Base-by-base conservation (phyloP, 208 protist species). In the Trypanosoma scelopori region DNA sequence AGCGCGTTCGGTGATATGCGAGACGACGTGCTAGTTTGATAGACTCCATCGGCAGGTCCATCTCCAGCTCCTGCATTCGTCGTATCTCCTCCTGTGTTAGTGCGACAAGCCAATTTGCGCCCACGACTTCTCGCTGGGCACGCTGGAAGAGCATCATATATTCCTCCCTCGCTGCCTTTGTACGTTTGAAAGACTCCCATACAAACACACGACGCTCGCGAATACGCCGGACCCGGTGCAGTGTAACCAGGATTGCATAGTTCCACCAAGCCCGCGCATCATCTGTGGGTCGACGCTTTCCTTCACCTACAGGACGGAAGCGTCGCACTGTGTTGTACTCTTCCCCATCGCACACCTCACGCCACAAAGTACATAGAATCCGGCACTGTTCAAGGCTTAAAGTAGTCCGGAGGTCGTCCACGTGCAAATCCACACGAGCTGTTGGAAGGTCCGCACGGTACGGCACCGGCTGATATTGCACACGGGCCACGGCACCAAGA, bases 231-330 rank as follows among this genome's bases (percentile, higher is more conserved):
- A 89, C 37, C 27, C 72, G 62, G 55, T 87, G 55, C 16, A 66
- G 49, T 3, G 84, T 81, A 0, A 72, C 69, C 28, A 84, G 59
- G 16, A 87, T 74, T 0, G 81, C 81, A 76, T 90, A 93, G 13
- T 53, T 53, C 82, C 84, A 89, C 85, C 87, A 93, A 22, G 53
- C 69, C 16, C 61, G 77, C 37, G 87, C 78, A 65, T 79, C 46
- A 11, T 51, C 57, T 13, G 46, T 79, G 4, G 80, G 74, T 16
- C 77, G 66, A 35, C 23, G 28, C n/a, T 64, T 47, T 4, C n/a
- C 28, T 15, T 12, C 32, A n/a, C 64, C 62, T 5, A 72, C 30
- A 0, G 73, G 76, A 5, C 76, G 75, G 37, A 87, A 56, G 3
- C 61, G 84, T 22, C 76, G 78, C 37, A 84, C 50, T 27, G 60